These are phyloP conservation scores for Metschnikowia amazonensis DNA, from an alignment of 805 yeast species.

Conservation along the genomic window DNA sequence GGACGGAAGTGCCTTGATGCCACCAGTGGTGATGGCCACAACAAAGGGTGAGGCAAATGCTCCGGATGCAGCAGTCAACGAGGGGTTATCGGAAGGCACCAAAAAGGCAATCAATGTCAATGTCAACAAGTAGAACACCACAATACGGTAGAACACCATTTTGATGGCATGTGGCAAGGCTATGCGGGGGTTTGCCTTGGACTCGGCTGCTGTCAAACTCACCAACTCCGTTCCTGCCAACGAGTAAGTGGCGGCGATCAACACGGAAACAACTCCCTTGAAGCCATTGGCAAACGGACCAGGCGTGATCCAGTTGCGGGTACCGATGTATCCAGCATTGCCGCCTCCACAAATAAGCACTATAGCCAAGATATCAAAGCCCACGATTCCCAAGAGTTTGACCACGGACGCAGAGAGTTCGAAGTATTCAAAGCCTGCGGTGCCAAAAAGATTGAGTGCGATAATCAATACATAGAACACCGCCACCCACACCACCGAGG, in stretches of 20 bases:
- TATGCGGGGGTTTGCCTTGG: constrained; percentile 34
- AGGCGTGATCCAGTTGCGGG: constrained; percentile 34
- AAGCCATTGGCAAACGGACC: constrained; percentile 35
- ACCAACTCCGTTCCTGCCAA: constrained; percentile 43
- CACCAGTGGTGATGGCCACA: constrained; percentile 39
- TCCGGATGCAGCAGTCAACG: constrained; percentile 25
- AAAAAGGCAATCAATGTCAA: constrained; percentile 39
- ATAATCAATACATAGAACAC: constrained; percentile 36
- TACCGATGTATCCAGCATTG: constrained; percentile 37
- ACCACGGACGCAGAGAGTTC: constrained; percentile 35
- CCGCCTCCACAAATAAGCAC: constrained; percentile 40
- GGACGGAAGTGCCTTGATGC: constrained; percentile 40
- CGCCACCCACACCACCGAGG: constrained; percentile 41
- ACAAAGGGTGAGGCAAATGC: constrained; percentile 42
- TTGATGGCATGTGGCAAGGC: constrained; percentile 41
- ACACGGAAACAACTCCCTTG: constrained; percentile 37
- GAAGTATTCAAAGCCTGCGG: constrained; percentile 36
- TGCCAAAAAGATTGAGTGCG: constrained; percentile 31
- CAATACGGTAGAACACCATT: constrained; percentile 41
- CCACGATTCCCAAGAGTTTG: constrained; percentile 37
- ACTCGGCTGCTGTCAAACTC: constrained; percentile 38
- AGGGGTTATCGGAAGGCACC: constrained; percentile 30
- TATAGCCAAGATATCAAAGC: constrained; percentile 39
- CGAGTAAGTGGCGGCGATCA: constrained; percentile 40
- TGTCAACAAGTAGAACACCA: constrained; percentile 39